Percentiles rank a stretch among this genome's conserved stretches.
phyloP scores from a whole-genome alignment of 305 asterid species.

The Fraxinus nigra region DNA sequence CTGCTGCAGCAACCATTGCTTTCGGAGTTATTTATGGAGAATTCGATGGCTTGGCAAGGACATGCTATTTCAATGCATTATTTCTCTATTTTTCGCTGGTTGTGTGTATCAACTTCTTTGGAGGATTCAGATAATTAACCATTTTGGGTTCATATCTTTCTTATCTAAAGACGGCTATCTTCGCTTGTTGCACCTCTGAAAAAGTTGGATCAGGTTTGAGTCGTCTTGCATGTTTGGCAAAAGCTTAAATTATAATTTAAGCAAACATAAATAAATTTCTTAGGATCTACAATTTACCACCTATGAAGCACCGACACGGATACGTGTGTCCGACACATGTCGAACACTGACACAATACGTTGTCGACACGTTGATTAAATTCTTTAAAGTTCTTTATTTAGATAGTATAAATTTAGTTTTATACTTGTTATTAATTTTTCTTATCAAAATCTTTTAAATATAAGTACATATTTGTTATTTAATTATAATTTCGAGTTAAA shows the following conservation, averaged over 20 bases:
- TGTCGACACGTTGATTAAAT: no score
- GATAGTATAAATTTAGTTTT: no score
- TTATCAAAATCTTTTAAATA: no score
- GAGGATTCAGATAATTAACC: slow-evolving; percentile 66
- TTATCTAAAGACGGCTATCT: not conserved
- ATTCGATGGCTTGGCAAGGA: slow-evolving; percentile 74
- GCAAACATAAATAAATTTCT: no score
- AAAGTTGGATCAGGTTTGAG: not conserved
- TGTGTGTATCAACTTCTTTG: slow-evolving; percentile 82
- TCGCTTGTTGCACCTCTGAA: not conserved
- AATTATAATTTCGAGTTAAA: no score
- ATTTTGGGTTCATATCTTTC: not conserved
- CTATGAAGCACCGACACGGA: no score
- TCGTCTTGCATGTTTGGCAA: not conserved
- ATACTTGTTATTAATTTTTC: no score
- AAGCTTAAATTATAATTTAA: not conserved
- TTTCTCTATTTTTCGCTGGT: slow-evolving; percentile 68
- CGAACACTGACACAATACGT: no score
- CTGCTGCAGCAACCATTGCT: slow-evolving; percentile 86
- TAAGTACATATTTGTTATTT: no score
- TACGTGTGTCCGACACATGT: no score
- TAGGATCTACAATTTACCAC: no score
- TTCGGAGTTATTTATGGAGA: slow-evolving; percentile 84
- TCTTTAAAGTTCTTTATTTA: no score
- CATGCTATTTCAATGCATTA: slow-evolving; percentile 81